Percentiles rank a stretch among this genome's conserved stretches.
Evolutionary conservation across 352 stramenopile genomes (phyloP).

Genomic region (Pythium rhizo-oryzae): DNA sequence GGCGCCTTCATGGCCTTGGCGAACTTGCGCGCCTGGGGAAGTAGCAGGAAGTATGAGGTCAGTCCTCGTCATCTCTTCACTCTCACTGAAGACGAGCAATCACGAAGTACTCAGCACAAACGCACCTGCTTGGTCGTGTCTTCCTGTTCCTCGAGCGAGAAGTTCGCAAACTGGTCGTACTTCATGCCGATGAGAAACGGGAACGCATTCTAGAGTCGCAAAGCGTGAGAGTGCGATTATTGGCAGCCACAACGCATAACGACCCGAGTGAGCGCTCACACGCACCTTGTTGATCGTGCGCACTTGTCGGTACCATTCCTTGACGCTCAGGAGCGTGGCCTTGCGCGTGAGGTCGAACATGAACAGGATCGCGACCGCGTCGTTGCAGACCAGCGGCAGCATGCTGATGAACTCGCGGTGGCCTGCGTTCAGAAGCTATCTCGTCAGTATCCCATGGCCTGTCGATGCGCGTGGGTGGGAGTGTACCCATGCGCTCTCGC

Average conservation of each 20-base stretch:
- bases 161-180: slow-evolving; percentile 94
- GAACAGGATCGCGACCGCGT: slow-evolving; percentile 95
- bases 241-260: not conserved
- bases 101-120: too few relatives aligned
- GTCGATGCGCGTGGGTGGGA: not conserved
- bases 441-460: not conserved
- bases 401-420: slow-evolving; percentile 95
- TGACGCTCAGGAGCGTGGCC: slow-evolving; percentile 90
- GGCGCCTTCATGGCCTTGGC: slow-evolving; percentile 95
- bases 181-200: slow-evolving; percentile 95
- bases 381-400: slow-evolving; percentile 95
- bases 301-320: slow-evolving; percentile 94
- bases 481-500: not conserved
- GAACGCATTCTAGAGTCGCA: slow-evolving; percentile 77
- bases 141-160: slow-evolving; percentile 90
- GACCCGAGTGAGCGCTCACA: too few relatives aligned
- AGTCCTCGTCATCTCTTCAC: too few relatives aligned
- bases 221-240: not conserved
- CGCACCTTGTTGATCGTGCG: slow-evolving; percentile 87
- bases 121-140: slow-evolving; percentile 93
- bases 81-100: too few relatives aligned
- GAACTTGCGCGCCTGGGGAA: slow-evolving; percentile 94
- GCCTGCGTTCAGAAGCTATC: slow-evolving; percentile 23
- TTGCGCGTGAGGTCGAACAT: slow-evolving; percentile 96
- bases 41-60: too few relatives aligned